Base-by-base conservation (phyloP, 495 filamentous ascomycete species). In the Penicillium tannophilum region DNA sequence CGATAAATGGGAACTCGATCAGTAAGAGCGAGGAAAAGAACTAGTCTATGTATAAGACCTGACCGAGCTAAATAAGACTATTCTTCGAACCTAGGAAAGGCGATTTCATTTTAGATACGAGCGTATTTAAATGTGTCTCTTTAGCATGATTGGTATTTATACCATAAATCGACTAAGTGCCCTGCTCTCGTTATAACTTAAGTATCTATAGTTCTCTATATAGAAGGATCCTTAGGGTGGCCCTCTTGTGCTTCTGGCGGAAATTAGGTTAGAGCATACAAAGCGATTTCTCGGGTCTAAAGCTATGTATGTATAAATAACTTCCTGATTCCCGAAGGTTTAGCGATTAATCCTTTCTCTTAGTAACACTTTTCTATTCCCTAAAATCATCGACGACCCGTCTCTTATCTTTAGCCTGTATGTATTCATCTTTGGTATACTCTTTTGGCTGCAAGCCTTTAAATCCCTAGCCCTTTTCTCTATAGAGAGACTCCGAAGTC, bases 11-110 rank as follows among this genome's bases (percentile, higher is more conserved):
- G 41, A 53, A 2, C 53, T 64, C 30, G 52, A 62, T 28, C 62
- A 48, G 19, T 31, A 67, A 49, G 58, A 47, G 26, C 24, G 55
- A 36, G 55, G 47, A 43, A 68, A 68, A 28, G 58, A 54, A 17
- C 62, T 36, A 19, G 49, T 68, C 36, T 68, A 64, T 60, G 64
- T 64, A 30, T 46, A 68, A 50, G 62, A 68, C 55, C 58, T 68
- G 9, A 53, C 55, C 19, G 57, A 55, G 19, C 58, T 69, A 41
- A 66, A 69, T 53, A 45, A 69, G 46, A 69, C 61, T 1, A 63
- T 63, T 41, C 52, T 69, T 24, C 49, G 42, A 39, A 69, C 63
- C 20, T 23, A 44, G 60, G 63, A 69, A 50, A 69, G 63, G 46
- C 56, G 52, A 28, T 69, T 66, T 39, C 45, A 66, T 35, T 58